Evolutionary conservation across 768 basidiomycete genomes (phyloP), one percentile per base, ranked within the genome.

Genomic region (Crepidotus variabilis): DNA sequence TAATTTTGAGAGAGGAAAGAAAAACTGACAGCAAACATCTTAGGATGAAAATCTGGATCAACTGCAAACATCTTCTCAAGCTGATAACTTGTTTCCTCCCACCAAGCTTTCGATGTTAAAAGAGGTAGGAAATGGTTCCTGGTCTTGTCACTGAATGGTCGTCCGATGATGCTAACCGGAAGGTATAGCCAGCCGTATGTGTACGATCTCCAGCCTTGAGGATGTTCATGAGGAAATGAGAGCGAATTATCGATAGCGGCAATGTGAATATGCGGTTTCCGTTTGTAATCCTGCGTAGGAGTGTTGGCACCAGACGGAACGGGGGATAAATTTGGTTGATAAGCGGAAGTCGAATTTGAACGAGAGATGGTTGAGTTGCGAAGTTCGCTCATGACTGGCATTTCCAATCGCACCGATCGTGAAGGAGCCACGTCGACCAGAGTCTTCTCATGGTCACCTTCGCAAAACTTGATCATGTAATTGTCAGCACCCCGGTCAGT

Each of bases 231-330:
- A 22, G 94, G 94, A 65, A 94, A 96, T 2, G 91, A 90, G 35
- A 96, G 80, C 0, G 91, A 94, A 69, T 95, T 95, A 66, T 95
- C 94, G 59, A 96, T 96, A 9, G 93, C 93, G 47, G 93, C 92
- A 55, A 94, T 90, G 65, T 94, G 92, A 45, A 94, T 85, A 66
- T 94, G 92, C 1, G 92, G 90, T 58, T 78, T 79, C 51, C 82
- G 79, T 45, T 76, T 82, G 64, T 85, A 88, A 50, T 80, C 77
- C 11, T 67, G 61, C 1, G 55, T 32, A 36, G 71, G 67, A 28
- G 72, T 69, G 18, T 73, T 72, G 28, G 75, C 65, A 45, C 70
- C 68, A 10, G 71, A 71, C 14, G 72, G 66, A 7, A 68, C 61
- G 58, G 78, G 66, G 45, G 69, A 73, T 61, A 60, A 71, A 55